These are phyloP conservation scores for Metarhizium guizhouense DNA, from an alignment of 2,329 filamentous ascomycete genomes.

Conservation along the genomic window DNA sequence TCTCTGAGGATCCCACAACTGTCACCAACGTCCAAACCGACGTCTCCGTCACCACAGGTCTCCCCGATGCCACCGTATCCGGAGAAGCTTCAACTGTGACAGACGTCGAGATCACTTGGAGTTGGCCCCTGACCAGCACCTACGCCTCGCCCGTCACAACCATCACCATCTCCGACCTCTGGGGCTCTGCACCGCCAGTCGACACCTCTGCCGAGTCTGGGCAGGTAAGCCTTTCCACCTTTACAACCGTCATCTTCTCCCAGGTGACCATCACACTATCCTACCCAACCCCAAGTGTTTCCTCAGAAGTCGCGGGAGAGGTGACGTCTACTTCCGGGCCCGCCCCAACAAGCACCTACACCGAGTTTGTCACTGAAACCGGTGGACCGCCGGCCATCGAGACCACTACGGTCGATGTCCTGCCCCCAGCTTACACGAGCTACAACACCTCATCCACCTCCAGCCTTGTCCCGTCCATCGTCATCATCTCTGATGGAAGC, in stretches of 20 bases:
- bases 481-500: conserved; percentile 22
- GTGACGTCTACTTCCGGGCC: conserved; percentile 12
- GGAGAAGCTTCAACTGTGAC: conserved; percentile 23
- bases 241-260: conserved; percentile 15
- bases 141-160: conserved; percentile 13
- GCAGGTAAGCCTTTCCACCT: conserved; percentile 9
- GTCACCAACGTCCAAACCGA: conserved; percentile 21
- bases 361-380: conserved; percentile 23
- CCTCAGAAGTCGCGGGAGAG: conserved; percentile 15
- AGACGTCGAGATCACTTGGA: conserved; percentile 15
- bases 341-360: conserved; percentile 17
- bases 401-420: conserved; percentile 24
- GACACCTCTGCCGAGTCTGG: neutral
- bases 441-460: conserved; percentile 20
- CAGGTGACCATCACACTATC: conserved; percentile 16
- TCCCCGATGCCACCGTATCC: conserved; percentile 23
- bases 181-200: conserved; percentile 8
- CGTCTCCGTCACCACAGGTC: conserved; percentile 18
- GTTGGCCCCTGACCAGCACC: conserved; percentile 10
- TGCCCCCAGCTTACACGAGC: conserved; percentile 11
- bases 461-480: conserved; percentile 14
- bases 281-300: conserved; percentile 5
- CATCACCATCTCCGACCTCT: conserved; percentile 23
- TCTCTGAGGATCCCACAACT: conserved; percentile 19
- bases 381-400: conserved; percentile 16